Conservation (phyloP, 2,329 filamentous ascomycete species). For the Fusarium sp. region DNA sequence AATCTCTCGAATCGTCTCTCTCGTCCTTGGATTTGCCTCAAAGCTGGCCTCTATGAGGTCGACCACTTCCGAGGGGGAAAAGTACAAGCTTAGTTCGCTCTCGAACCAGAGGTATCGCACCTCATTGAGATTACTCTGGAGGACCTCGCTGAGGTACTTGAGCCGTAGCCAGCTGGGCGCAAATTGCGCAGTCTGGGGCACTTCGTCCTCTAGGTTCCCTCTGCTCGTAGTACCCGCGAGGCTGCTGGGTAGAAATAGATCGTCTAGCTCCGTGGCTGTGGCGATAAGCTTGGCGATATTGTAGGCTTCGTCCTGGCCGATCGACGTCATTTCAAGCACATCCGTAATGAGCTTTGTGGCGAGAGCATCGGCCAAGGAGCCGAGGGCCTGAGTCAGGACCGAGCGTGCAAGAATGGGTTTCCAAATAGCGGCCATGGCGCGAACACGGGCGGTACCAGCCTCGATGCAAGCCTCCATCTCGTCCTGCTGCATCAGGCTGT, state of each 20-base stretch:
- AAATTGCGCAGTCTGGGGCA: slow-evolving; percentile 73
- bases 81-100: slow-evolving; percentile 76
- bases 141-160: slow-evolving; percentile 75
- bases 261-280: slow-evolving; percentile 71
- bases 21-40: slow-evolving; percentile 73
- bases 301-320: slow-evolving; percentile 76
- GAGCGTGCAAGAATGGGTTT: slow-evolving; percentile 71
- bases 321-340: slow-evolving; percentile 73
- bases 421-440: slow-evolving; percentile 70
- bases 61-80: slow-evolving; percentile 72
- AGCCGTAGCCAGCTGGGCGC: slow-evolving; percentile 75
- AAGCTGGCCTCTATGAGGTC: slow-evolving; percentile 76
- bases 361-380: slow-evolving; percentile 72
- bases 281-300: slow-evolving; percentile 72
- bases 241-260: slow-evolving; percentile 69
- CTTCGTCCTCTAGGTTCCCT: slow-evolving; percentile 54
- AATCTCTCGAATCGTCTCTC: slow-evolving; percentile 73
- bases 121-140: slow-evolving; percentile 77
- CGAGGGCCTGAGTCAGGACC: slow-evolving; percentile 75
- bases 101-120: slow-evolving; percentile 76
- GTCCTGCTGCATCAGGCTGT: slow-evolving; percentile 73
- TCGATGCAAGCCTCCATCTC: slow-evolving; percentile 69
- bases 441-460: slow-evolving; percentile 67
- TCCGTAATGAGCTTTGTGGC: slow-evolving; percentile 73
- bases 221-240: slow-evolving; percentile 45